Evolutionary conservation across 257 asterid species (phyloP), one percentile per base, ranked within the genome.

Genomic region (Paulownia fortunei): DNA sequence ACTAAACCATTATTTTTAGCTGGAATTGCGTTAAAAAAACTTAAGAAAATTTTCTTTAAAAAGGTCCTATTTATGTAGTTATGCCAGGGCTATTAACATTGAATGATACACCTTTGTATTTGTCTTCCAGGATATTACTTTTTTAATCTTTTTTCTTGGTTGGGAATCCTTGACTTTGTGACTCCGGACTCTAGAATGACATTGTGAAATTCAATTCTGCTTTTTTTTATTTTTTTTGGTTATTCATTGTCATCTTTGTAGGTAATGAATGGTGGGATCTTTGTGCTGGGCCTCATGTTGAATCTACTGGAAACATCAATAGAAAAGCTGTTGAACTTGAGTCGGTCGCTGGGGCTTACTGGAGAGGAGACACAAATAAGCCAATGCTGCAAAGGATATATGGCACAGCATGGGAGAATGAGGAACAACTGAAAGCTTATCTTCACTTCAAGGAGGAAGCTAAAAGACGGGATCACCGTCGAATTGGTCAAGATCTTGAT

Each of bases 271-370:
- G 99, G 99, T 95, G 99, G 99, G 98, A 93, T 86, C 98, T 95
- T 82, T 95, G 99, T 90, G 99, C 98, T 67, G 99, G 99, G 64
- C 99, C 98, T 76, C 99, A 95, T 88, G 97, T 95, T 74, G 99
- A 95, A 85, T 85, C 96, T 81, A 95, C 99, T 63, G 99, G 98
- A 62, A 82, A 88, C 63, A 95, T 95, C 77, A 88, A 88, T 81
- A 91, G 86, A 75, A 95, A 90, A 82, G 97, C 97, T 74, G 82
- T 95, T 51, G 94, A 91, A 61, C 99, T 95, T 71, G 99, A 95
- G 83, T 95, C 98, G 62, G 97, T 95, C 81, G 99, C 99, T 75
- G 99, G 99, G 82, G 99, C 99, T 72, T 95, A 95, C 88, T 95
- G 99, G 99, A 88, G 99, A 87, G 98, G 99, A 82, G 97, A 95